Evolutionary conservation across 495 filamentous ascomycete species (phyloP).

Genomic region (Extremus antarcticus): DNA sequence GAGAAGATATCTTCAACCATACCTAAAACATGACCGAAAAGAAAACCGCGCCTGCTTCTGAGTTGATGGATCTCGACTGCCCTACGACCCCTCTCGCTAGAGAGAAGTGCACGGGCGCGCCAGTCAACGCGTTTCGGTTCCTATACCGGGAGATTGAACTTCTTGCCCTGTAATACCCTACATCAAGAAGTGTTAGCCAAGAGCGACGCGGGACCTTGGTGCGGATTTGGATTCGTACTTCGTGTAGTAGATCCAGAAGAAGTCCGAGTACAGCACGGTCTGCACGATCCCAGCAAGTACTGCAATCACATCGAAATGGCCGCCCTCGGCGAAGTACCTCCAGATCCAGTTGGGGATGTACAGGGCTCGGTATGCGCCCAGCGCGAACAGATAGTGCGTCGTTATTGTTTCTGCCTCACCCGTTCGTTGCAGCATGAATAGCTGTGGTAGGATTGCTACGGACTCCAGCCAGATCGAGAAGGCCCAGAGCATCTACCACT

Average conservation of each 20-base stretch:
- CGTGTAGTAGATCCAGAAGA: constrained; percentile 98
- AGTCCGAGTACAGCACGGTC: constrained; percentile 92
- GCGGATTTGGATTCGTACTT: constrained; percentile 57
- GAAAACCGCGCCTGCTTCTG: too few species aligned
- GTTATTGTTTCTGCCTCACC: constrained; percentile 98
- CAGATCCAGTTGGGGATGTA: constrained; percentile 99
- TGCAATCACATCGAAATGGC: constrained; percentile 68
- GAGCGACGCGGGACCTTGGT: not conserved
- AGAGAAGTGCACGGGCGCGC: not conserved
- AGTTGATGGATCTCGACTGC: too few species aligned
- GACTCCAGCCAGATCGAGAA: constrained; percentile 97
- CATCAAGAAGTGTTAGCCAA: not conserved
- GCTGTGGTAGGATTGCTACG: constrained; percentile 90
- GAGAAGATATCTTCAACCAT: too few species aligned
- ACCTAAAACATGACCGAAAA: too few species aligned
- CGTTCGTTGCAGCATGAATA: constrained; percentile 95
- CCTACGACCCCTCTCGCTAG: too few species aligned
- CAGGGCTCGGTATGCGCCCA: constrained; percentile 79
- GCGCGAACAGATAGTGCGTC: constrained; percentile 93
- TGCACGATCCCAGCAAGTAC: constrained; percentile 81
- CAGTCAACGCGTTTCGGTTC: not conserved
- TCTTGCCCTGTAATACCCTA: constrained; percentile 25
- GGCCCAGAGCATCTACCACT: constrained; percentile 72
- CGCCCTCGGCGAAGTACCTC: constrained; percentile 60
- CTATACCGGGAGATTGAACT: constrained; percentile 25